Percentiles rank a stretch among this genome's conserved stretches.
Evolutionary conservation across 352 stramenopile genomes (phyloP).

Genomic region (Globisporangium rhizosaccharum): DNA sequence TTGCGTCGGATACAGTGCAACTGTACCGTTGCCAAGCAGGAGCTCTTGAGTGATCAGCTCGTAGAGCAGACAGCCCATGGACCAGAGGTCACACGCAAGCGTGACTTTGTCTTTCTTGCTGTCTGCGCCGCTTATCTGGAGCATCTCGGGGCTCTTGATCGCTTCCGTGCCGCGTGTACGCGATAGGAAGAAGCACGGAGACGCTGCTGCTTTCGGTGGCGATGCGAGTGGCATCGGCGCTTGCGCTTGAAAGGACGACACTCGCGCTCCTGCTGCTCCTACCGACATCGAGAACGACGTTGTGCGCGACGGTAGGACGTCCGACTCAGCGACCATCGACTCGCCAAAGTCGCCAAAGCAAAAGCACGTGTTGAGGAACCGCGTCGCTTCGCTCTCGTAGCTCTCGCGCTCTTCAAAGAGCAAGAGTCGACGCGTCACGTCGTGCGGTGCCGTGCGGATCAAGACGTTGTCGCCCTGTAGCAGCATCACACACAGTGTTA

Average conservation of each 20-base stretch:
- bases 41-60: conserved; percentile 64
- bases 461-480: conserved; percentile 62
- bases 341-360: conserved; percentile 77
- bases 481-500: not conserved
- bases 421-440: conserved; percentile 33
- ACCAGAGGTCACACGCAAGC: conserved; percentile 60
- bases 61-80: conserved; percentile 61
- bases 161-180: conserved; percentile 67
- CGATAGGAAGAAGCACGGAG: conserved; percentile 16
- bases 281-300: no score
- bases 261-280: conserved; percentile 1
- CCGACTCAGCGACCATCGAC: conserved; percentile 27
- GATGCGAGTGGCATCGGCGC: not conserved
- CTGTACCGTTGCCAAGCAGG: conserved; percentile 53
- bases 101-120: conserved; percentile 24
- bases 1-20: no score
- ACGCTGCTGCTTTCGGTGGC: not conserved
- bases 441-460: conserved; percentile 23
- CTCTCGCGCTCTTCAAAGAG: conserved; percentile 18
- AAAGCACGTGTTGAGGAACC: conserved; percentile 20
- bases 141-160: conserved; percentile 74
- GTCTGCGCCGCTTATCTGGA: conserved; percentile 36
- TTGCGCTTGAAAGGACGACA: conserved; percentile 1
- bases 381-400: conserved; percentile 4
- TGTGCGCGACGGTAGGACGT: conserved; percentile 11